These are phyloP conservation scores for Myrmaecium sp. DNA, from an alignment of 2,329 filamentous ascomycete species.

Conservation along the genomic window DNA sequence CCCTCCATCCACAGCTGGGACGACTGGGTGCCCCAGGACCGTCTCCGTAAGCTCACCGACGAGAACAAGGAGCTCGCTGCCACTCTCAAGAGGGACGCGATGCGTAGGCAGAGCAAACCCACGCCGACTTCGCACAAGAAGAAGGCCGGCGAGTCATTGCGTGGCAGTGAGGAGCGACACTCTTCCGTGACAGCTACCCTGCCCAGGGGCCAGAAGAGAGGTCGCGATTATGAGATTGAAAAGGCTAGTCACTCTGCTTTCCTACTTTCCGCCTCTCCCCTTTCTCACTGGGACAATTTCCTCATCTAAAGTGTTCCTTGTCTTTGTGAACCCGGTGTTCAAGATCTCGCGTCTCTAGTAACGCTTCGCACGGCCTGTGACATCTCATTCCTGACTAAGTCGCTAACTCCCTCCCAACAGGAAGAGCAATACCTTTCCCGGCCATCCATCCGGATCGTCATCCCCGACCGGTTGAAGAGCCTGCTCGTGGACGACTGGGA, in stretches of 20 bases:
- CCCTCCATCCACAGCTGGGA: conserved; percentile 51
- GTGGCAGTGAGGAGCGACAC: conserved; percentile 64
- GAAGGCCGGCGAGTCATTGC: conserved; percentile 39
- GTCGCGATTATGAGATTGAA: conserved; percentile 68
- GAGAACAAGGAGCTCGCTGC: conserved; percentile 84
- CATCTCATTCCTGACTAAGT: background rate
- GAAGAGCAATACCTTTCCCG: conserved; percentile 75
- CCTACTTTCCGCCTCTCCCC: background rate
- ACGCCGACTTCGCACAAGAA: conserved; percentile 32
- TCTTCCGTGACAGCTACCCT: conserved; percentile 39
- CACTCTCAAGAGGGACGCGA: conserved; percentile 48
- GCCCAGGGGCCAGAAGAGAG: conserved; percentile 54
- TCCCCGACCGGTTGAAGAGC: conserved; percentile 82
- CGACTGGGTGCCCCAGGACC: conserved; percentile 91
- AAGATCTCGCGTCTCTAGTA: no score
- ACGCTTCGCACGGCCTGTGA: no score
- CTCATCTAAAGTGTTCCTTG: no score
- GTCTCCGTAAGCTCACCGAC: conserved; percentile 82
- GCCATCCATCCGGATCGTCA: conserved; percentile 68
- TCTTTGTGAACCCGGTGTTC: no score
- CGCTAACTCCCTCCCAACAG: conserved; percentile 28
- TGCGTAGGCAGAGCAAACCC: conserved; percentile 26
- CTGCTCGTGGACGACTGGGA: conserved; percentile 97
- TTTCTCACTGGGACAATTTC: background rate
- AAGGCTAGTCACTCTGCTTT: conserved; percentile 35